Evolutionary conservation across 2,329 filamentous ascomycete genomes (phyloP), one percentile per base, ranked within the genome.

Genomic region (Xylaria sp.): DNA sequence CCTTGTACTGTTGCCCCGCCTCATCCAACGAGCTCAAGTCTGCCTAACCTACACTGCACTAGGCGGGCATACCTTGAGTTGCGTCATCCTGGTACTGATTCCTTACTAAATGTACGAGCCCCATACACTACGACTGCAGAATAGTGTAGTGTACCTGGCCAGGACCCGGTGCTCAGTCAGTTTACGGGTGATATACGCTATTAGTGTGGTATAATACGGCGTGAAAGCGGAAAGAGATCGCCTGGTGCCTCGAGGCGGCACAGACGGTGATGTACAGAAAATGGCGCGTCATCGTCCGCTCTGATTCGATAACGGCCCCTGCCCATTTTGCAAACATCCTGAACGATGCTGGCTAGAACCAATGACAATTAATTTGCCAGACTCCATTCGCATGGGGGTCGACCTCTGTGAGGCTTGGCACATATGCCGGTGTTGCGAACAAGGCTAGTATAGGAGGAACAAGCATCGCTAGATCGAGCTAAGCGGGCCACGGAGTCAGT

Each of bases 381-480:
- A 63, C 66, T 66, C 69, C 67, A 71, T 67, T 64, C n/a, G 39
- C 62, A 64, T 62, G 67, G 58, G 58, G 69, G 54, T 66, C 23
- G 59, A 63, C 62, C 56, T 67, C 55, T 60, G 62, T 20, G 48
- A 70, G 56, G 36, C 69, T 71, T 71, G 69, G 69, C 69, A 69
- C 69, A 66, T 66, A 69, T 71, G 69, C 69, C 54, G 67, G 58
- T 12, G 58, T 63, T 61, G 69, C 55, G 46, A 66, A 66, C 59
- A 64, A 43, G 66, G 69, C 66, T 71, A 68, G 62, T 43, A 49
- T 23, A 57, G 60, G 36, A 68, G 56, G 58, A 59, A 68, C 74
- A 75, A 71, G 72, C 75, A 71, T 77, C 80, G 73, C 78, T 79
- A 77, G 77, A 81, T 81, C 75, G 75, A 79, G 79, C 75, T 77